Conservation (phyloP, 2,329 filamentous ascomycete species). For the Aspergillus piperis region DNA sequence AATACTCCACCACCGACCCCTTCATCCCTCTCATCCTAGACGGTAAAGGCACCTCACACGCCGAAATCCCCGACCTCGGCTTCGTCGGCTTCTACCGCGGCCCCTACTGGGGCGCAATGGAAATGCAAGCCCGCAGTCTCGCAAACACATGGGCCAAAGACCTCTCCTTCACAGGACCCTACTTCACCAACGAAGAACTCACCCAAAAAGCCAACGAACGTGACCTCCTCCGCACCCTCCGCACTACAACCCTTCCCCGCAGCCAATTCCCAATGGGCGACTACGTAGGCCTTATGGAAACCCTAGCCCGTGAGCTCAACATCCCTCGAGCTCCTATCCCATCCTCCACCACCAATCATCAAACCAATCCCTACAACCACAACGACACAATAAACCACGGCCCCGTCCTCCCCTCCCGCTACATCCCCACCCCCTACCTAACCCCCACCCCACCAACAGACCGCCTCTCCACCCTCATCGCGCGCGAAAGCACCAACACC, state of each 20-base stretch:
- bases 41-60: conserved; percentile 66
- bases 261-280: conserved; percentile 82
- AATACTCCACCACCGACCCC: conserved; percentile 56
- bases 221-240: conserved; percentile 26
- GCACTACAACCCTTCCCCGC: conserved; percentile 36
- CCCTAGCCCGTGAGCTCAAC: conserved; percentile 62
- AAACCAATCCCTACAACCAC: conserved; percentile 1
- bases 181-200: conserved; percentile 16
- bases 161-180: background rate
- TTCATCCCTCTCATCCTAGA: conserved; percentile 67
- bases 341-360: background rate
- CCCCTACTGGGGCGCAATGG: conserved; percentile 84
- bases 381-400: conserved; percentile 26
- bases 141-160: conserved; percentile 59
- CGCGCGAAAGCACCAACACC: background rate
- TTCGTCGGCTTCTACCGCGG: conserved; percentile 84
- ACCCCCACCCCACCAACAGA: background rate
- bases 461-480: background rate
- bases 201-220: conserved; percentile 28
- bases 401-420: conserved; percentile 57
- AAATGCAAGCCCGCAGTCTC: conserved; percentile 77
- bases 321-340: conserved; percentile 48
- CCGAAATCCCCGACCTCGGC: conserved; percentile 63
- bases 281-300: conserved; percentile 73
- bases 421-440: background rate